Evolutionary conservation across 1,284 basidiomycete genomes (phyloP).

Genomic region (Pseudozyma thailandica): DNA sequence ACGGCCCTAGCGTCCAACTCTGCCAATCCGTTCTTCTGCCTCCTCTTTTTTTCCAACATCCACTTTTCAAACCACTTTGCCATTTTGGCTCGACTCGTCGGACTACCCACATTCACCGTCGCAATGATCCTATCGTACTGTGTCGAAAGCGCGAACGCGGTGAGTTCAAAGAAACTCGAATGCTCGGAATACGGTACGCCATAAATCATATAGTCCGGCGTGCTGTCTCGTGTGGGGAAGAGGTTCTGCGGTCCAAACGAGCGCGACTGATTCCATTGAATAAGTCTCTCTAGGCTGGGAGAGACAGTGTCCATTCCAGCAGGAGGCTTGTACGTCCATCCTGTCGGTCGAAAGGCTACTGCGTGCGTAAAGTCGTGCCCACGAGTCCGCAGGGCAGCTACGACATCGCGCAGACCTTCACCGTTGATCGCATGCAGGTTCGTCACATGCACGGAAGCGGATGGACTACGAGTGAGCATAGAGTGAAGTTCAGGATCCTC

Average conservation of each 20-base stretch:
- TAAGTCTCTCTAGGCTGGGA: conserved; percentile 58
- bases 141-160: conserved; percentile 81
- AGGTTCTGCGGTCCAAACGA: conserved; percentile 78
- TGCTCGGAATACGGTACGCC: conserved; percentile 95
- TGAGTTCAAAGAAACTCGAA: conserved; percentile 77
- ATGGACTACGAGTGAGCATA: conserved; percentile 81
- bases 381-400: conserved; percentile 74
- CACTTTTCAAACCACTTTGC: conserved; percentile 63
- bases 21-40: conserved; percentile 32
- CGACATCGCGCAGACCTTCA: conserved; percentile 81
- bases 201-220: conserved; percentile 76
- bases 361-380: conserved; percentile 79
- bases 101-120: conserved; percentile 91
- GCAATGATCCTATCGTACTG: conserved; percentile 88
- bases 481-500: conserved; percentile 77
- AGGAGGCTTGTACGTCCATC: conserved; percentile 85
- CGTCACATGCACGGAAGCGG: conserved; percentile 84
- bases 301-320: conserved; percentile 73
- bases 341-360: conserved; percentile 89
- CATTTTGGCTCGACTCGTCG: conserved; percentile 70
- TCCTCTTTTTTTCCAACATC: conserved; percentile 49
- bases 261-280: conserved; percentile 76
- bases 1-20: conserved; percentile 32
- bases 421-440: conserved; percentile 81
- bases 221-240: conserved; percentile 78